These are phyloP conservation scores for Calocera viscosa DNA, from an alignment of 768 basidiomycete species.

Conservation along the genomic window DNA sequence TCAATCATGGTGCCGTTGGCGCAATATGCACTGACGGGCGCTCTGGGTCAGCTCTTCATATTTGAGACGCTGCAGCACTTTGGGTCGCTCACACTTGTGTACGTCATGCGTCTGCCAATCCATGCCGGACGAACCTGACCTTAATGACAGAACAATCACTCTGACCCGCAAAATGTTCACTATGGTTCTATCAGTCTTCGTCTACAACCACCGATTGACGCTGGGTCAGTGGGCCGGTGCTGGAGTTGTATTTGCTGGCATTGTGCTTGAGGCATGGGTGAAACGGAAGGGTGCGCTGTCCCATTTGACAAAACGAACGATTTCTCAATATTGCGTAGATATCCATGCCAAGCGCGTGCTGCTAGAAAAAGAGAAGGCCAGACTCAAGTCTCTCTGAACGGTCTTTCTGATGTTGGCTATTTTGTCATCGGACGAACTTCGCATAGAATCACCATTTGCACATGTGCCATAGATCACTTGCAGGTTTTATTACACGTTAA, in stretches of 20 bases:
- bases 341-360: constrained; percentile 69
- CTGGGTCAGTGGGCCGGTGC: constrained; percentile 88
- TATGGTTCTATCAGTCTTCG: constrained; percentile 86
- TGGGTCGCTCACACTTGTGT: constrained; percentile 81
- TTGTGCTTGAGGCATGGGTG: constrained; percentile 82
- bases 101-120: constrained; percentile 23
- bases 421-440: too few species aligned
- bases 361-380: constrained; percentile 72
- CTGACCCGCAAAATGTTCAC: constrained; percentile 95
- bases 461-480: not conserved
- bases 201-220: constrained; percentile 79
- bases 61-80: constrained; percentile 91
- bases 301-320: constrained; percentile 3
- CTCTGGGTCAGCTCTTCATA: constrained; percentile 92
- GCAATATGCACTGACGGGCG: constrained; percentile 80
- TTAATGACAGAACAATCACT: constrained; percentile 62
- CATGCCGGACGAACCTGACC: not conserved
- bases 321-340: constrained; percentile 34
- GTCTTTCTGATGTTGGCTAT: not conserved
- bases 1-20: constrained; percentile 56
- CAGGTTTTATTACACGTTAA: not conserved
- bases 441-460: not conserved
- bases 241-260: constrained; percentile 84
- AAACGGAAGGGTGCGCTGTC: constrained; percentile 61
- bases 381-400: constrained; percentile 59